These are phyloP conservation scores for Sphagnum fallax DNA, from an alignment of 228 moss, liverwort and hornwort species.

Conservation along the genomic window DNA sequence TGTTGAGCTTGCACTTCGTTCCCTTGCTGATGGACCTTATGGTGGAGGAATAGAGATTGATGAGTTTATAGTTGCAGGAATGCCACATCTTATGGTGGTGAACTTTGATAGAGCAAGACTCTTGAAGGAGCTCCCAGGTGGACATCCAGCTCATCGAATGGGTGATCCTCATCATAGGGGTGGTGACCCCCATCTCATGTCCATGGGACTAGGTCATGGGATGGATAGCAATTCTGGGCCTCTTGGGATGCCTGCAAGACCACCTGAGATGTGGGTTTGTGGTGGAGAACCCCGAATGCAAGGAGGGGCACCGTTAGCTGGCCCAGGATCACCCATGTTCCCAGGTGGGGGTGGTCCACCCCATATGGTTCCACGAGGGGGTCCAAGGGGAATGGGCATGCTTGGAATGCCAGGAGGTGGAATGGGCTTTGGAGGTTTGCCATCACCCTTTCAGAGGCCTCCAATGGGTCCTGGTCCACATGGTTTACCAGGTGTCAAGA, in stretches of 20 bases:
- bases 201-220: conserved; percentile 27
- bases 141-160: conserved; percentile 35
- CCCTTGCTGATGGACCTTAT: conserved; percentile 58
- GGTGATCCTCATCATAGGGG: conserved; percentile 49
- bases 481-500: conserved; percentile 50
- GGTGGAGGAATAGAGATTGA: conserved; percentile 71
- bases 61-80: conserved; percentile 81
- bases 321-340: conserved; percentile 68
- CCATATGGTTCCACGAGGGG: conserved; percentile 65
- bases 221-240: conserved; percentile 66
- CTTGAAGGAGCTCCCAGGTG: conserved; percentile 64
- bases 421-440: conserved; percentile 64
- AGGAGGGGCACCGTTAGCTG: conserved; percentile 50
- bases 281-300: conserved; percentile 40
- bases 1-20: conserved; percentile 73
- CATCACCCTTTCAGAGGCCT: conserved; percentile 70
- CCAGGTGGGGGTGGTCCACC: conserved; percentile 54
- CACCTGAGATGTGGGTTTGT: conserved; percentile 72
- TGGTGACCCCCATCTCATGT: conserved; percentile 22
- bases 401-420: conserved; percentile 79
- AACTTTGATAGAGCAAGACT: conserved; percentile 75
- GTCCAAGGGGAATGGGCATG: conserved; percentile 83
- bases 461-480: conserved; percentile 56
- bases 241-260: conserved; percentile 52
- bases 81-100: conserved; percentile 69